Base-by-base conservation (phyloP, 768 basidiomycete genomes). In the Cantharellus anzutake region DNA sequence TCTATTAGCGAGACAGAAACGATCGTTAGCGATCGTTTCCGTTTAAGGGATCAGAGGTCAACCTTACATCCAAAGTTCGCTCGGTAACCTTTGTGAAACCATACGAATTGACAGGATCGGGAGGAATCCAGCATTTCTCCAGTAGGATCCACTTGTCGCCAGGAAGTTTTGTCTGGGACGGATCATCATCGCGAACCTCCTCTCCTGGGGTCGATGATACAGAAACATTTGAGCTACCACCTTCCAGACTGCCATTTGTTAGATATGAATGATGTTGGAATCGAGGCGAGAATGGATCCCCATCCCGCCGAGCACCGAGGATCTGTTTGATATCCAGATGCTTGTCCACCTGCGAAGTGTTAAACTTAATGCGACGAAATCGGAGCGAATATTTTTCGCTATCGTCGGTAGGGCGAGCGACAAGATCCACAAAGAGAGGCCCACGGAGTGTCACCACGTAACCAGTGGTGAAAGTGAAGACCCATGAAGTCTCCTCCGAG, bases 21-120 rank as follows among this genome's bases (percentile, higher is more conserved):
- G 5, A 51, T 41, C 29, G 38, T 40, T 40, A 29, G 50, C 42
- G 41, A n/a, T 29, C 42, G 37, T 50, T 55, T 44, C 56, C 48
- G 35, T 34, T 60, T 38, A 34, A 35, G 59, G 37, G 50, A 57
- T 16, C 34, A 34, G 2, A 16, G 4, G 1, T 4, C 4, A 11
- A 20, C 68, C 76, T 60, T 60, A 84, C 83, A 77, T 90, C 87
- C 41, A 90, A 72, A 76, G 86, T 88, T 59, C 87, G 76, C 88
- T 89, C 89, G 16, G 87, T 87, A 2, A 85, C 86, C 67, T 89
- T 86, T 3, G 87, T 86, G 58, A 90, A 86, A 3, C 87, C 87
- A 70, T 89, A 90, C 29, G 84, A 84, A 66, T 89, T 89, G 57
- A 90, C 84, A 4, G 87, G 87, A 65, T 88, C 86, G 3, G 80